Percentiles rank a stretch among this genome's conserved stretches.
Evolutionary conservation across 495 filamentous ascomycete genomes (phyloP).

Genomic region (Jackrogersella multiformis): DNA sequence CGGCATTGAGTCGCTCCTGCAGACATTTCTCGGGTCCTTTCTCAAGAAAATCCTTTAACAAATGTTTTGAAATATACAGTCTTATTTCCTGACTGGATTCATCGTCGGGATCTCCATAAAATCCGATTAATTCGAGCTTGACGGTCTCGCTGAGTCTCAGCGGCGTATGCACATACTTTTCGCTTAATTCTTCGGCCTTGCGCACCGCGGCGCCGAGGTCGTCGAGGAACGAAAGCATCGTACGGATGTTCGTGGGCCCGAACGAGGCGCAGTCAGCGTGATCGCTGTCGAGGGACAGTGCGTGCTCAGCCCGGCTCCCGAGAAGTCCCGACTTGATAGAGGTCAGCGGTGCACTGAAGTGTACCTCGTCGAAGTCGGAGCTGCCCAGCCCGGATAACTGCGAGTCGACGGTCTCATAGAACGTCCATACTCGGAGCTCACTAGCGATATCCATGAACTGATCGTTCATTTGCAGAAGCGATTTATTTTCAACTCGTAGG

Average conservation of each 20-base stretch:
- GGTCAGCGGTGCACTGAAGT: slow-evolving; percentile 66
- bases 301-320: slow-evolving; percentile 63
- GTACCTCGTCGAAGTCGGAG: slow-evolving; percentile 46
- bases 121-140: slow-evolving; percentile 67
- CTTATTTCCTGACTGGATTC: slow-evolving; percentile 57
- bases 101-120: slow-evolving; percentile 65
- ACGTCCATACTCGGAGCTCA: slow-evolving; percentile 73
- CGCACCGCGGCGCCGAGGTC: slow-evolving; percentile 58
- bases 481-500: slow-evolving; percentile 59
- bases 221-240: slow-evolving; percentile 59
- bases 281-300: slow-evolving; percentile 65
- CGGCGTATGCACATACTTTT: slow-evolving; percentile 50
- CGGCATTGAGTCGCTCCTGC: slow-evolving; percentile 51
- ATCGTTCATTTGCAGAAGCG: slow-evolving; percentile 61
- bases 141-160: slow-evolving; percentile 62
- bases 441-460: slow-evolving; percentile 67
- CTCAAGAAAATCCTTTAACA: slow-evolving; percentile 59
- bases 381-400: slow-evolving; percentile 57
- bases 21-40: slow-evolving; percentile 57
- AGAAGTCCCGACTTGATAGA: slow-evolving; percentile 69
- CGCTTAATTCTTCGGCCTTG: slow-evolving; percentile 54
- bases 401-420: slow-evolving; percentile 71
- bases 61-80: slow-evolving; percentile 62
- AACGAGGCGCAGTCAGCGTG: slow-evolving; percentile 68
- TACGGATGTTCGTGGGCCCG: slow-evolving; percentile 59